Conservation (phyloP, 108 stramenopile genomes). For the Fragilariopsis cylindrus region DNA sequence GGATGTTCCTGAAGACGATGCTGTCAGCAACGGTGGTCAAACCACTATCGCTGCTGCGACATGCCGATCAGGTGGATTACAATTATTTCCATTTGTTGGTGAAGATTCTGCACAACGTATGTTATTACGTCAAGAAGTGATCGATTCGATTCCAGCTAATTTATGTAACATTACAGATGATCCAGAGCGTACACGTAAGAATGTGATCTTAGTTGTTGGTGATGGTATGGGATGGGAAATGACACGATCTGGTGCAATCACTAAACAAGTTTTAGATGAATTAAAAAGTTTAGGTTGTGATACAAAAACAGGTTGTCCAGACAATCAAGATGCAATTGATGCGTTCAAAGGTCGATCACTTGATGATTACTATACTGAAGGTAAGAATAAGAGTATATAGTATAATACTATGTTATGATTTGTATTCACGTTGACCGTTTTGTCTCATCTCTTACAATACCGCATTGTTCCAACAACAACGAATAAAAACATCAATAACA, state of each 20-base stretch:
- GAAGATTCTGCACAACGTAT: conserved; percentile 49
- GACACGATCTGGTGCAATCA: conserved; percentile 66
- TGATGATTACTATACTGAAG: conserved; percentile 59
- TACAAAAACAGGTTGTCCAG: conserved; percentile 39
- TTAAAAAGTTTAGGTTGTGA: conserved; percentile 47
- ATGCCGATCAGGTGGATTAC: conserved; percentile 6
- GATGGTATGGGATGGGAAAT: conserved; percentile 70
- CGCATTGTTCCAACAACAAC: no score
- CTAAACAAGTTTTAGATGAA: conserved; percentile 43
- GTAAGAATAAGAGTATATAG: conserved; percentile 16
- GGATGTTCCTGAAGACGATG: not conserved
- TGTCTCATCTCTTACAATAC: no score
- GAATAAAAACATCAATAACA: no score
- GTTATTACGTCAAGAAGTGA: conserved; percentile 47
- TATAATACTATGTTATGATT: no score
- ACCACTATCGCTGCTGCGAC: not conserved
- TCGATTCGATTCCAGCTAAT: conserved; percentile 32
- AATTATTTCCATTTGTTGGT: conserved; percentile 19
- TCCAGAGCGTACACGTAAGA: conserved; percentile 33
- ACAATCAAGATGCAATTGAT: conserved; percentile 27
- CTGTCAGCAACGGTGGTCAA: not conserved
- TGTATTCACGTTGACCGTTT: no score
- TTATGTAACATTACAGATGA: conserved; percentile 17
- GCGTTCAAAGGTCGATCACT: conserved; percentile 49
- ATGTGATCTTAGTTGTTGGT: conserved; percentile 62